phyloP scores from a whole-genome alignment of 345 rosid genomes.

The Pistacia vera region DNA sequence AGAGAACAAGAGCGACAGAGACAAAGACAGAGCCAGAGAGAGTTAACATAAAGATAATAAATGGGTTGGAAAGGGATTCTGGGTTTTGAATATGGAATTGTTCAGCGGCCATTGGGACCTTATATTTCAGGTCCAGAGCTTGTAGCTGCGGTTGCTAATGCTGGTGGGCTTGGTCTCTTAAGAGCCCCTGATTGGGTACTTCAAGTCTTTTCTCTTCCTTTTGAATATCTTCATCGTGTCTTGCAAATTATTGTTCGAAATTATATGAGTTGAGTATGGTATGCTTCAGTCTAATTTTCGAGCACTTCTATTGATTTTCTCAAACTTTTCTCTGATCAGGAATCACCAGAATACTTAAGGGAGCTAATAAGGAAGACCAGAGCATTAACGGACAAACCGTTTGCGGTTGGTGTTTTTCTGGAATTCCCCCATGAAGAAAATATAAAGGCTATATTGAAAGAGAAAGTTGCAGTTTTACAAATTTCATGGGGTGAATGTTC shows the following conservation, averaged over 20 bases:
- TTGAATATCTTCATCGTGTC: too few species aligned
- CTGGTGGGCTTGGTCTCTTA: constrained; percentile 84
- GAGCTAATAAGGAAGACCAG: constrained; percentile 72
- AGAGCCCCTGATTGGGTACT: constrained; percentile 87
- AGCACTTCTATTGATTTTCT: neutral
- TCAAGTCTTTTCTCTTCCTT: neutral
- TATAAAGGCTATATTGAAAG: constrained; percentile 64
- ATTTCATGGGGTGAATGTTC: constrained; percentile 84
- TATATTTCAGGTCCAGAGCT: constrained; percentile 90
- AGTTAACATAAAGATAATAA: neutral
- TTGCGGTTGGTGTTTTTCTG: constrained; percentile 75
- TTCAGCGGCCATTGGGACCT: constrained; percentile 88
- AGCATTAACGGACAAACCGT: constrained; percentile 67
- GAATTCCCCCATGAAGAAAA: constrained; percentile 82
- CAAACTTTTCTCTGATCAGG: constrained; percentile 37
- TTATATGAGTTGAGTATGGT: neutral
- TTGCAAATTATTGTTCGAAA: too few species aligned
- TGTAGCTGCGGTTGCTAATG: constrained; percentile 87
- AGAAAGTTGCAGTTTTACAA: constrained; percentile 77
- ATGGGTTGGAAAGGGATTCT: constrained; percentile 86
- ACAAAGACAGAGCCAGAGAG: neutral
- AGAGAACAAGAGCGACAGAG: neutral
- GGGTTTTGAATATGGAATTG: constrained; percentile 78
- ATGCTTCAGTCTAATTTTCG: neutral
- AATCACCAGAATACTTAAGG: constrained; percentile 63